A percentile compares a stretch with the other conserved stretches of the same genome.
phyloP scores from a whole-genome alignment of 2,329 filamentous ascomycete genomes.

The Neonectria neomacrospora region DNA sequence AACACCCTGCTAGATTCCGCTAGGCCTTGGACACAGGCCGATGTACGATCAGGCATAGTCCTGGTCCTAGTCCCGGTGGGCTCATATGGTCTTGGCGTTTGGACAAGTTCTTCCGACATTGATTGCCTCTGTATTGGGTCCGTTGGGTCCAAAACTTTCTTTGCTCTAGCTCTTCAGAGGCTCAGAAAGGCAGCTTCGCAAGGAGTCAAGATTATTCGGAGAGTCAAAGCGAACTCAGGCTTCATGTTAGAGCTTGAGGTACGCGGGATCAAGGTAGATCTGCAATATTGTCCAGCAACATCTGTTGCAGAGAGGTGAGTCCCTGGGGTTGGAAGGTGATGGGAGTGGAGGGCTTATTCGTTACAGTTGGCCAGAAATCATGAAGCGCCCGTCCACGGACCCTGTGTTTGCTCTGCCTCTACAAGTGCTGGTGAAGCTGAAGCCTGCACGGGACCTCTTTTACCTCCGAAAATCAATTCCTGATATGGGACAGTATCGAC shows the following conservation, averaged over 20 bases:
- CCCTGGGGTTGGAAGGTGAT: background rate
- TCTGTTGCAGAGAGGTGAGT: slow-evolving; percentile 61
- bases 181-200: slow-evolving; percentile 58
- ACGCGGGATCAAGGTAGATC: slow-evolving; percentile 67
- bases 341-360: background rate
- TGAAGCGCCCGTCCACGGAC: slow-evolving; percentile 61
- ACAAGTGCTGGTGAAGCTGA: slow-evolving; percentile 69
- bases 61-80: slow-evolving; percentile 71
- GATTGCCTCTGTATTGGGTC: slow-evolving; percentile 74
- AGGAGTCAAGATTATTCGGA: slow-evolving; percentile 64
- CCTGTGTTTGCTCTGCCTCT: slow-evolving; percentile 66
- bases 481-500: slow-evolving; percentile 66
- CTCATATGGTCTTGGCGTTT: slow-evolving; percentile 72
- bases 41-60: slow-evolving; percentile 39
- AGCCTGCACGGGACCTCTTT: slow-evolving; percentile 70
- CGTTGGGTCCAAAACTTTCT: slow-evolving; percentile 70
- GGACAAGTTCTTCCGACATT: slow-evolving; percentile 70
- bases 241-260: slow-evolving; percentile 73
- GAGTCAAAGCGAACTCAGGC: slow-evolving; percentile 67
- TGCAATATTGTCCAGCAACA: slow-evolving; percentile 73
- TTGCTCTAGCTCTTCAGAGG: slow-evolving; percentile 66
- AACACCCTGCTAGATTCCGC: slow-evolving; percentile 52
- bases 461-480: slow-evolving; percentile 71
- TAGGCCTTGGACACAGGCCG: slow-evolving; percentile 12
- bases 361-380: slow-evolving; percentile 57